Percentiles rank a stretch among this genome's conserved stretches.
These are phyloP conservation scores for Diaporthe citriasiana DNA, from an alignment of 2,329 filamentous ascomycete species.

Conservation along the genomic window DNA sequence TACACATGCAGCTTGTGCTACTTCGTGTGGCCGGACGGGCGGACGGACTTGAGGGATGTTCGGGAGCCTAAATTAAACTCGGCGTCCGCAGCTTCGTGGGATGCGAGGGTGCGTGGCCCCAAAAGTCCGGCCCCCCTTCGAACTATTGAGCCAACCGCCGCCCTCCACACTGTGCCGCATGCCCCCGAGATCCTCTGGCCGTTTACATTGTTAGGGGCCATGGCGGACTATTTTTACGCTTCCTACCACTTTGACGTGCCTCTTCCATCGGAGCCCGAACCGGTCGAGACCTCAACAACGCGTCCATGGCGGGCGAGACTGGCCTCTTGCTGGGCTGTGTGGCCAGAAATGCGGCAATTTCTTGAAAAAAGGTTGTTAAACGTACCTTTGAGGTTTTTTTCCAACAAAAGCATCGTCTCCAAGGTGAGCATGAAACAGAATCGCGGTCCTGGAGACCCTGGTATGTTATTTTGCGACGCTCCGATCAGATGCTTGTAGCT, in stretches of 20 bases:
- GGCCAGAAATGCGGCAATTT: not conserved
- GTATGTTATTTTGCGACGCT: not conserved
- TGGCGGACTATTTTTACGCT: slow-evolving; percentile 31
- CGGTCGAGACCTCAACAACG: slow-evolving; percentile 12
- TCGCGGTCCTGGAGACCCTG: not conserved
- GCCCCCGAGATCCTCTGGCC: slow-evolving; percentile 16
- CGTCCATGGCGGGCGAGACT: slow-evolving; percentile 11
- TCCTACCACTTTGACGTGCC: slow-evolving; percentile 16
- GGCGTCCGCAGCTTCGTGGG: slow-evolving; percentile 1
- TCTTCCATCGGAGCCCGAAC: not conserved
- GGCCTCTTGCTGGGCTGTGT: not conserved
- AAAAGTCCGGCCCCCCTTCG: slow-evolving; percentile 3
- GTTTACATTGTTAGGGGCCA: not conserved
- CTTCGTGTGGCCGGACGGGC: not conserved
- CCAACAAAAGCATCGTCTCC: not conserved
- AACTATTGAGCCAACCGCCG: slow-evolving; percentile 17
- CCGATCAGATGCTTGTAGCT: too few relatives aligned
- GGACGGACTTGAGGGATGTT: slow-evolving; percentile 6
- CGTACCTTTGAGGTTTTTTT: not conserved
- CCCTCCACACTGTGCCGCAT: slow-evolving; percentile 17
- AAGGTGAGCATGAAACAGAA: not conserved
- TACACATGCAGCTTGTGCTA: not conserved
- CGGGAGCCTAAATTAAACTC: slow-evolving; percentile 34
- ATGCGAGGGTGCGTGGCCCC: slow-evolving; percentile 1
- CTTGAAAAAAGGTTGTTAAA: not conserved